Base-by-base conservation (phyloP, 2,329 filamentous ascomycete species). In the Sphaerulina musiva region DNA sequence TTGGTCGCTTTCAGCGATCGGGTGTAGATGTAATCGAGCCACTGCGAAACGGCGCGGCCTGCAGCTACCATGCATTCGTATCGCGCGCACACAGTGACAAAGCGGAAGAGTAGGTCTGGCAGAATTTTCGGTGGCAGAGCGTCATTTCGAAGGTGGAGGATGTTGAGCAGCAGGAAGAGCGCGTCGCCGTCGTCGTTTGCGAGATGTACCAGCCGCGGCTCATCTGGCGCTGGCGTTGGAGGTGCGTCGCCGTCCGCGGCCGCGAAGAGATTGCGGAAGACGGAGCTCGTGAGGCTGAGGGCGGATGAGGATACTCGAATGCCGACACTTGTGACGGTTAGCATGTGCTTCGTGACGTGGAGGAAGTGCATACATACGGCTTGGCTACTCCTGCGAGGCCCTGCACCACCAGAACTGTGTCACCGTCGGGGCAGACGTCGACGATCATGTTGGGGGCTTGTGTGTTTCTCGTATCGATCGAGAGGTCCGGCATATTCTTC, bases 11-110 rank as follows among this genome's bases (percentile, higher is more conserved):
- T 23, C 53, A 29, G 29, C 17, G 42, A 23, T 31, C 48, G 54
- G 59, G 51, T 51, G 59, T 60, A 65, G 51, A 68, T 55, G 39
- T 60, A 52, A 58, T 67, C 65, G 56, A 68, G 60, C 65, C 65
- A 67, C 7, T 47, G 47, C 0, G 54, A 49, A 8, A 61, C 58
- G 11, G 62, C 59, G 32, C 65, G 58, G 6, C 55, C 51, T 42
- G 61, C 58, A 7, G 64, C 63, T 6, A 58, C 36, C 17, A 59
- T 43, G 51, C 64, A 66, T n/a, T 62, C 52, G 58, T 64, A 64
- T 43, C 60, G 63, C 6, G 56, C 50, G 17, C 58, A 61, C 2
- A 57, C 44, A 12, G 49, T 42, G 50, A 62, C 61, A 48, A 66
- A 58, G 36, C 58, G 59, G 41, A 56, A 48, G 9, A 68, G 61